Evolutionary conservation across 805 yeast species (phyloP), one percentile per base, ranked within the genome.

Genomic region (Pichia scutulata): DNA sequence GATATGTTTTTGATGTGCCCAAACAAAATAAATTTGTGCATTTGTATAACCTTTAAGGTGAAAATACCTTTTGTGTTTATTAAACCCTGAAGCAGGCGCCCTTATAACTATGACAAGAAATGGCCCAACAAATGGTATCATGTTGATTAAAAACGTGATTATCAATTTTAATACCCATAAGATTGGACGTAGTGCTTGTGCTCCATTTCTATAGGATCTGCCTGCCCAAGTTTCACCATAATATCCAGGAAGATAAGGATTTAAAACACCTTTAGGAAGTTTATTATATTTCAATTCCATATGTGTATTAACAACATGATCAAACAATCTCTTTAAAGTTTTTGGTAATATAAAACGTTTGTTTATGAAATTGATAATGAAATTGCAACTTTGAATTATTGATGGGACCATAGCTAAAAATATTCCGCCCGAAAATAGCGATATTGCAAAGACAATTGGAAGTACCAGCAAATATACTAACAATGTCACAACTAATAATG

Each of bases 101-200:
- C 74, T 76, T 7, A 80, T 49, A 2, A 77, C 48, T 14, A 80
- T 64, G 12, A 78, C 73, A 9, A 79, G 24, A 6, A 75, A n/a
- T 0, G 86, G 85, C 0, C 89, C 89, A 7, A 78, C 19, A 7
- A 81, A 37, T 0, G 89, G 89, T 14, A 84, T 69, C 47, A 72
- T 62, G 28, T 75, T 73, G 13, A 82, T 58, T 0, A 69, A 16
- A 18, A 77, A 56, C 21, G 71, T 62, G 0, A 70, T 16, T 0
- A 72, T 1, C 2, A 72, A 67, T 48, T 73, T 68, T 8, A 64
- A 18, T 0, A 76, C 46, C 65, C 78, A 70, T 28, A 63, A 60
- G 0, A 79, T 77, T 22, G 77, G 70, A 1, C 71, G 52, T 4
- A 52, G 9, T 21, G 50, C 44, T 46, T 58, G 53, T n/a, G 48